Conservation (phyloP, 352 stramenopile genomes). For the Phytopythium helicoides region DNA sequence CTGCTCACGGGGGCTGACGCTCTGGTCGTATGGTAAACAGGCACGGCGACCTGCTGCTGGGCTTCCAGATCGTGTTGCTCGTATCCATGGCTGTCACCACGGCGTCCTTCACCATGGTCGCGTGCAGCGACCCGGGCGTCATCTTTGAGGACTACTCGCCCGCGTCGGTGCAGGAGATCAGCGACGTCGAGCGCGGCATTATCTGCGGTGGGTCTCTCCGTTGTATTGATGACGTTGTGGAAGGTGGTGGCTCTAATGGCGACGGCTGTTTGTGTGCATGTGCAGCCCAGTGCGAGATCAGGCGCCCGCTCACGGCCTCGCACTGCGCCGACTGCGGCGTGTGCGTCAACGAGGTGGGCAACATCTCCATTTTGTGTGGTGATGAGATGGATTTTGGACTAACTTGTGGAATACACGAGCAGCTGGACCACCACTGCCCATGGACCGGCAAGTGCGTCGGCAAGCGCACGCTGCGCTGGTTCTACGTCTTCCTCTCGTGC, state of each 20-base stretch:
- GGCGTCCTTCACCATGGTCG: slow-evolving; percentile 70
- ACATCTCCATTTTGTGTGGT: background rate
- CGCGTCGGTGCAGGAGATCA: slow-evolving; percentile 15
- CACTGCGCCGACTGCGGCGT: slow-evolving; percentile 82
- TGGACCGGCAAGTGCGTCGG: slow-evolving; percentile 92
- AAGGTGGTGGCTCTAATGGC: background rate
- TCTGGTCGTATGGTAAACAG: slow-evolving; percentile 11
- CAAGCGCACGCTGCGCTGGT: slow-evolving; percentile 73
- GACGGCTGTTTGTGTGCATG: background rate
- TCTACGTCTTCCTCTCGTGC: slow-evolving; percentile 75
- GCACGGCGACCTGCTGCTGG: slow-evolving; percentile 30
- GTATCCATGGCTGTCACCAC: slow-evolving; percentile 57
- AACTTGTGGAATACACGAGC: slow-evolving; percentile 2
- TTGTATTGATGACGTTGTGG: background rate
- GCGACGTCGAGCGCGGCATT: slow-evolving; percentile 43
- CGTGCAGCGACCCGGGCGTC: slow-evolving; percentile 73
- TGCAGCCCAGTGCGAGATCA: slow-evolving; percentile 75
- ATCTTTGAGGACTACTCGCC: slow-evolving; percentile 48
- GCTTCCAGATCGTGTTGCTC: slow-evolving; percentile 45
- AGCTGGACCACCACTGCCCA: slow-evolving; percentile 92
- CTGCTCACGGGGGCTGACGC: too few relatives aligned
- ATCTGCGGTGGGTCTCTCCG: slow-evolving; percentile 52
- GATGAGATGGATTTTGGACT: background rate
- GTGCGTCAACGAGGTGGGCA: slow-evolving; percentile 56
- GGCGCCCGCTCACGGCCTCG: slow-evolving; percentile 60